Evolutionary conservation across 148 eudicot species (phyloP), one percentile per base, ranked within the genome.

Genomic region (Nepenthes gracilis): DNA sequence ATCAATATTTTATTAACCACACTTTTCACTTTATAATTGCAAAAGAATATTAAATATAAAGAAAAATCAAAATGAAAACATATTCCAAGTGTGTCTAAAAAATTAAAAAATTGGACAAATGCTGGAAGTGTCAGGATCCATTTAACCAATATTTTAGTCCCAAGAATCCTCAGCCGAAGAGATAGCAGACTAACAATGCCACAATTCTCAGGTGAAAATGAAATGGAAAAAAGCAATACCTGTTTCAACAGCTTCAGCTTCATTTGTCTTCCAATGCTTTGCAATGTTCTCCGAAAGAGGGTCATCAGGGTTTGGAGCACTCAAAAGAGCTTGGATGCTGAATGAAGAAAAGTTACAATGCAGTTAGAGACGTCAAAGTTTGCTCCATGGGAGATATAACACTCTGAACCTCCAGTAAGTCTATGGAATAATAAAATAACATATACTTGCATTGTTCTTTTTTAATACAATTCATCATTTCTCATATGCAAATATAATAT

Each of bases 261-360:
- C 92, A 65, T 83, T 80, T 36, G 77, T 35, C 68, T 85, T 85
- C 92, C 92, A 85, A 63, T 85, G 92, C 72, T 85, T 85, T 43
- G 92, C 92, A 60, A 85, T 78, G 66, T 85, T 85, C 68, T 85
- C 87, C 6, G 92, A 85, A 40, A 85, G 87, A 10, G 92, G 87
- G 66, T 85, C 87, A 35, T 85, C 92, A 9, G 92, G 92, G 55
- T 85, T 85, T 51, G 92, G 92, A 67, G 92, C 92, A 64, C 92
- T 85, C 65, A 85, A 54, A 58, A 85, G 83, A 35, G 92, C 92
- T 78, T 85, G 87, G 69, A 85, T 80, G 75, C 92, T 85, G 69
- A 47, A 14, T 33, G n/a, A 58, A 37, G 55, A 15, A 36, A 58
- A 65, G 50, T 60, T 57, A 63, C 58, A 9, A 57, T 43, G 56